Evolutionary conservation across 2,329 filamentous ascomycete species (phyloP), one percentile per base, ranked within the genome.

Genomic region (Gliomastix tumulicola): DNA sequence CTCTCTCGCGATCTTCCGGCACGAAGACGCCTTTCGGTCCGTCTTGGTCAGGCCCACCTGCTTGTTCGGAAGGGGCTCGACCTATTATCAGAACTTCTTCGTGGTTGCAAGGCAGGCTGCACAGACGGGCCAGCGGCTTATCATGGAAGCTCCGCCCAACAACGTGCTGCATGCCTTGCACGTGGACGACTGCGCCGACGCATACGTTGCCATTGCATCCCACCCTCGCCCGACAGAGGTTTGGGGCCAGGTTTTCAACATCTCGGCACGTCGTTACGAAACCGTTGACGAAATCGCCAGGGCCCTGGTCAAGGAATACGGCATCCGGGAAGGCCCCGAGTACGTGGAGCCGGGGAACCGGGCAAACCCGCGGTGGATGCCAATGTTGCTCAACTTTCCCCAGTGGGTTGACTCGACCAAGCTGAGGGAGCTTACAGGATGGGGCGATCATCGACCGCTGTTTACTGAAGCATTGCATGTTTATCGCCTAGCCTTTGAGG

Each of bases 171-270:
- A 71, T 39, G 63, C 59, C 4, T 55, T 63, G 27, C 68, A 72
- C 40, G 55, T 71, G 11, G 68, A 71, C 43, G 68, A 73, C 41
- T 70, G 66, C 33, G 68, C 49, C 3, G 61, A 66, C 12, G 67
- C 65, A 0, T 74, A 71, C 39, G 49, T 70, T 4, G 55, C 63
- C 2, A 50, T 72, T 4, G 68, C 65, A 0, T 47, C 45, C 1
- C 25, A 28, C 25, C 25, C 25, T 28, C 25, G 25, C 7, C 6
- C 17, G 25, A 16, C n/a, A 13, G 25, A 28, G 25, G 51, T 71
- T 2, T 46, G 44, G 5, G 63, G 62, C 0, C 53, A 68, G 37
- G 56, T 48, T 6, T 71, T 66, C 42, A 71, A 71, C 42, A 60
- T 71, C 23, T 71, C 68, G 3, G 55, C 54, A 0, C 40, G 52